These are phyloP conservation scores for Plicaturopsis crispa DNA, from an alignment of 768 basidiomycete genomes.

Conservation along the genomic window DNA sequence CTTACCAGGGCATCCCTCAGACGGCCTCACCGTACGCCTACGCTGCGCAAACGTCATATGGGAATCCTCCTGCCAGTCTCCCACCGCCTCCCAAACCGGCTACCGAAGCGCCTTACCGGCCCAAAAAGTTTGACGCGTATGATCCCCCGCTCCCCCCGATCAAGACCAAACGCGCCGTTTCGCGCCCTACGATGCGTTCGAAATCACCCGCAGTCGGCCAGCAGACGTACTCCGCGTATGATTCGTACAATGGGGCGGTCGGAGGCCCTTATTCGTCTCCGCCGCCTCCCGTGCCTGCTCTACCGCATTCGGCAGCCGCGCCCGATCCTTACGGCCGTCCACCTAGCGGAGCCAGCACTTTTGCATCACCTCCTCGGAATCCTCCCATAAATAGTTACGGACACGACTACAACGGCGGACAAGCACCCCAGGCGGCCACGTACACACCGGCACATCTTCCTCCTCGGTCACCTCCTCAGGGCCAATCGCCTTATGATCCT, in stretches of 20 bases:
- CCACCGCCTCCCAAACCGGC: slow-evolving; percentile 17
- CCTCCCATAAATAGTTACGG: no score
- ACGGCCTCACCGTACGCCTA: slow-evolving; percentile 1
- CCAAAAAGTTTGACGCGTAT: slow-evolving; percentile 64
- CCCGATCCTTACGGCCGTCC: neutral
- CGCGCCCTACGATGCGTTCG: slow-evolving; percentile 17
- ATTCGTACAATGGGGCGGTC: no score
- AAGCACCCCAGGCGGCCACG: no score
- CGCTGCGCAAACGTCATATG: slow-evolving; percentile 9
- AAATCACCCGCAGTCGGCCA: slow-evolving; percentile 6
- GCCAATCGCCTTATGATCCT: no score
- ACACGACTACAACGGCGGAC: no score
- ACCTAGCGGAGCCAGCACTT: slow-evolving; percentile 2
- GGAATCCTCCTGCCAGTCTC: slow-evolving; percentile 9
- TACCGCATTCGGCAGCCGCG: slow-evolving; percentile 10
- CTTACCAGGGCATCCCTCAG: neutral
- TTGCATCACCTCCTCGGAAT: no score
- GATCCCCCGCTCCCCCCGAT: slow-evolving; percentile 65
- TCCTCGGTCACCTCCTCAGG: slow-evolving; percentile 2
- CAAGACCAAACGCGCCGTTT: slow-evolving; percentile 25
- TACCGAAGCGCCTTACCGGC: slow-evolving; percentile 42
- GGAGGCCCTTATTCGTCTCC: slow-evolving; percentile 11
- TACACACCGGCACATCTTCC: no score
- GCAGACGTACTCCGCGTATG: slow-evolving; percentile 4
- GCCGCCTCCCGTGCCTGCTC: slow-evolving; percentile 14